Evolutionary conservation across 371 early-diverging fungal species (phyloP).

Genomic region (Mortierella sp.): DNA sequence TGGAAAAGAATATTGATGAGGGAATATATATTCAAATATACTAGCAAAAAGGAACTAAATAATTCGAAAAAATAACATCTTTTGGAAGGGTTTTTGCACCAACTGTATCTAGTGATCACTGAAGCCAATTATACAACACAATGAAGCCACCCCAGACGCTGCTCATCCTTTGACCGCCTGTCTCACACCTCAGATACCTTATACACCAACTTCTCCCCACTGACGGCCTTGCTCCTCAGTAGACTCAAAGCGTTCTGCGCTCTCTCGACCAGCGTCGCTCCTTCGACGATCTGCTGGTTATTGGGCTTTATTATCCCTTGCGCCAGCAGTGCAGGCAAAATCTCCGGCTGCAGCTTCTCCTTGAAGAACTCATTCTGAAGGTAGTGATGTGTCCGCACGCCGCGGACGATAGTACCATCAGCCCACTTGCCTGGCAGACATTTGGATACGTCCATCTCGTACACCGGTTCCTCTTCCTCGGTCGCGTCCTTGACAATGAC

Average conservation of each 20-base stretch:
- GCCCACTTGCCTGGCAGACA: conserved; percentile 27
- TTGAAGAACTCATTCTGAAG: conserved; percentile 34
- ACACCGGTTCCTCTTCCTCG: conserved; percentile 31
- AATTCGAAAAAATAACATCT: too few species aligned
- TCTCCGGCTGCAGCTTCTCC: conserved; percentile 33
- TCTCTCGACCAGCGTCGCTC: conserved; percentile 32
- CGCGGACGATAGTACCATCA: conserved; percentile 24
- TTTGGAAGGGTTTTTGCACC: too few species aligned
- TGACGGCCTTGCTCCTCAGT: conserved; percentile 25
- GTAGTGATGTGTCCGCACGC: conserved; percentile 32
- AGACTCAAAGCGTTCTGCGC: conserved; percentile 28
- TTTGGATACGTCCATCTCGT: conserved; percentile 33
- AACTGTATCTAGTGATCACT: neutral
- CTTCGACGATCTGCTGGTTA: conserved; percentile 22
- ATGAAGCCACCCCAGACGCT: too few species aligned
- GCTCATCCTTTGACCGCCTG: conserved; percentile 8
- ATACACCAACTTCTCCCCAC: conserved; percentile 31
- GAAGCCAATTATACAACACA: neutral
- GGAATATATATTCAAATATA: too few species aligned
- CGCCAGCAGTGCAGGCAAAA: conserved; percentile 21
- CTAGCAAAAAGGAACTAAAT: too few species aligned
- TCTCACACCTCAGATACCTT: conserved; percentile 26
- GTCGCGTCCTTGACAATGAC: conserved; percentile 30
- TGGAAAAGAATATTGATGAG: too few species aligned
- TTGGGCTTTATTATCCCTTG: conserved; percentile 24